A percentile compares a stretch with the other conserved stretches of the same genome.
These are phyloP conservation scores for Colletotrichum shisoi DNA, from an alignment of 2,329 filamentous ascomycete species.

Conservation along the genomic window DNA sequence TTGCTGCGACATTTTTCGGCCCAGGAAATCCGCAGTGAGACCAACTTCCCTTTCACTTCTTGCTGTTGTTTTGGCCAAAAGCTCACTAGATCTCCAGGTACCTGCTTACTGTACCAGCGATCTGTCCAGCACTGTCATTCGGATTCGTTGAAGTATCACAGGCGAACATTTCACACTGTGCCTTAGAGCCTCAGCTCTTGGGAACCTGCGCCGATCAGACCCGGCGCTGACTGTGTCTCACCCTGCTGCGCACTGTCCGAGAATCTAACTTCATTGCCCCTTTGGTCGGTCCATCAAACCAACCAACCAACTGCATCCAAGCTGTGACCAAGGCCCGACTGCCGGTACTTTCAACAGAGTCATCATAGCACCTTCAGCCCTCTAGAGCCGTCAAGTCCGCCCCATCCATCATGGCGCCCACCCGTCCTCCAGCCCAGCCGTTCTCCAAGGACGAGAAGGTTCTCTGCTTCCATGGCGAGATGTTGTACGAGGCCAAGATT, in stretches of 20 bases:
- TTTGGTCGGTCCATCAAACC: conserved; percentile 22
- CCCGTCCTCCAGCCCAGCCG: conserved; percentile 51
- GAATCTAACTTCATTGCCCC: conserved; percentile 38
- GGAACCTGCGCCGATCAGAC: conserved; percentile 1
- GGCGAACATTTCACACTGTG: conserved; percentile 20
- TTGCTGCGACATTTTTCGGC: too few species aligned
- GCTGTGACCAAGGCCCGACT: conserved; percentile 1
- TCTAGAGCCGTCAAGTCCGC: background rate
- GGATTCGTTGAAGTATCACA: conserved; percentile 18
- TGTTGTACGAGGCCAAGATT: conserved; percentile 97
- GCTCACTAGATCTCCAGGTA: conserved; percentile 4
- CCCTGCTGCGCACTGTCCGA: conserved; percentile 32
- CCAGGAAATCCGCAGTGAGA: background rate
- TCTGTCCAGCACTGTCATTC: conserved; percentile 21
- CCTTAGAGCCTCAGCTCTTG: background rate
- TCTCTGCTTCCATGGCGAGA: conserved; percentile 95
- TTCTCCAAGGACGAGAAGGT: conserved; percentile 87
- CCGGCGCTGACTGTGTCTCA: conserved; percentile 11
- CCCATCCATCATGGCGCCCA: conserved; percentile 51
- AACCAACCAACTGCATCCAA: conserved; percentile 12
- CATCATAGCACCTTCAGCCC: background rate
- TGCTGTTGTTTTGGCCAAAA: background rate
- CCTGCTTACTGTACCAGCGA: conserved; percentile 33
- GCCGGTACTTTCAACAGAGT: background rate
- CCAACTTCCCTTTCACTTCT: background rate